These are phyloP conservation scores for Astrothelium subdiscretum DNA, from an alignment of 495 filamentous ascomycete genomes.

Conservation along the genomic window DNA sequence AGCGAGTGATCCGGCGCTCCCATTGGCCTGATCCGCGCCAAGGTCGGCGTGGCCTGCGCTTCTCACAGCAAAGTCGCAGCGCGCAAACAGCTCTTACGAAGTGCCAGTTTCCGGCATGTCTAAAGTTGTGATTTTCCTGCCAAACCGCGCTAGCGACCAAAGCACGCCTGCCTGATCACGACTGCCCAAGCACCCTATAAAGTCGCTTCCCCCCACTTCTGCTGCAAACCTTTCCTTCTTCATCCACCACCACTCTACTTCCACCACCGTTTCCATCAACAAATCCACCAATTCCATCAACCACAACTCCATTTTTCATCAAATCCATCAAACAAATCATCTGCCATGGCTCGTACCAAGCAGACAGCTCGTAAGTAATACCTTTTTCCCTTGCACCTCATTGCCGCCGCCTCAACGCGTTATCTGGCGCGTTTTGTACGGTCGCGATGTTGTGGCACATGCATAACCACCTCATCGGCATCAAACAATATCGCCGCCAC, in stretches of 20 bases:
- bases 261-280: conserved; percentile 1
- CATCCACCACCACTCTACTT: conserved; percentile 8
- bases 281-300: conserved; percentile 3
- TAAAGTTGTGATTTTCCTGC: conserved; percentile 3
- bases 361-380: conserved; percentile 86
- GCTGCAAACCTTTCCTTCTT: conserved; percentile 24
- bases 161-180: conserved; percentile 1
- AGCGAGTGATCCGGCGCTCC: conserved; percentile 2
- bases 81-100: conserved; percentile 1
- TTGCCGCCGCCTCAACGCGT: conserved; percentile 8
- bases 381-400: conserved; percentile 4
- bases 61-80: background rate
- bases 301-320: conserved; percentile 3
- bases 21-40: conserved; percentile 4
- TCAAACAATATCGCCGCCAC: conserved; percentile 21
- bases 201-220: conserved; percentile 20
- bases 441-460: conserved; percentile 11
- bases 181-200: conserved; percentile 1
- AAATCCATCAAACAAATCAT: conserved; percentile 33
- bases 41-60: background rate
- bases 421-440: conserved; percentile 4
- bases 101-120: conserved; percentile 11
- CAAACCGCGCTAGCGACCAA: conserved; percentile 2
- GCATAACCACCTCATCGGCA: conserved; percentile 12
- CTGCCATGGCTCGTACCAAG: conserved; percentile 96